Percentiles rank a stretch among this genome's conserved stretches.
These are phyloP conservation scores for Salix koriyanagi DNA, from an alignment of 345 rosid genomes.

Conservation along the genomic window DNA sequence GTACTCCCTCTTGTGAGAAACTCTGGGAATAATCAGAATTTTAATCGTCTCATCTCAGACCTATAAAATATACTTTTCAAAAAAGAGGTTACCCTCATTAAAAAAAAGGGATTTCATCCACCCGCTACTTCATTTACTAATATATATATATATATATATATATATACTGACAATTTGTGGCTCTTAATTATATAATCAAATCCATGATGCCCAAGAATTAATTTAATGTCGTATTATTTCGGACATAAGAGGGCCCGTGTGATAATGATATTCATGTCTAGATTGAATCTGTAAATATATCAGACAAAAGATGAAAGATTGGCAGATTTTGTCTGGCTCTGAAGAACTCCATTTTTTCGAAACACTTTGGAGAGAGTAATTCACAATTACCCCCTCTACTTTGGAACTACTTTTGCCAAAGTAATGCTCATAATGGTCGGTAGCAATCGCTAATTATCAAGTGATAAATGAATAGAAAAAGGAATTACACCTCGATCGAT, in stretches of 20 bases:
- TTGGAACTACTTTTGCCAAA: background rate
- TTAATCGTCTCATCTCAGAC: accelerated
- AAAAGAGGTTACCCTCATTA: too few species aligned
- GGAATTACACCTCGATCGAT: too few species aligned
- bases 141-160: too few species aligned
- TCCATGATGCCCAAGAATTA: background rate
- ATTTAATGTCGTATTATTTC: background rate
- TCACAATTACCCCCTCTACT: background rate
- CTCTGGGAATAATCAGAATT: too few species aligned
- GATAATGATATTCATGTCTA: constrained; percentile 15
- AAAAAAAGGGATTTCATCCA: too few species aligned
- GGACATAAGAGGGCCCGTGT: background rate
- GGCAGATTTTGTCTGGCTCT: constrained; percentile 1
- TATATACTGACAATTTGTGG: too few species aligned
- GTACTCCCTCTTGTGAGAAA: accelerated
- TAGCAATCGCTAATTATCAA: background rate
- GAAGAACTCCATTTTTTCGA: too few species aligned
- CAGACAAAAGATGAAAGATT: background rate
- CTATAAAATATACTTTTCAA: too few species aligned
- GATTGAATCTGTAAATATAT: too few species aligned
- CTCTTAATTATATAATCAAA: too few species aligned
- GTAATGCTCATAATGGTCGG: background rate
- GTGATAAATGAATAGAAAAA: too few species aligned
- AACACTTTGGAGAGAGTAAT: background rate
- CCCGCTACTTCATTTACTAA: too few species aligned